Base-by-base conservation (phyloP, 805 yeast species). In the Cyberlindnera misumaiensis region DNA sequence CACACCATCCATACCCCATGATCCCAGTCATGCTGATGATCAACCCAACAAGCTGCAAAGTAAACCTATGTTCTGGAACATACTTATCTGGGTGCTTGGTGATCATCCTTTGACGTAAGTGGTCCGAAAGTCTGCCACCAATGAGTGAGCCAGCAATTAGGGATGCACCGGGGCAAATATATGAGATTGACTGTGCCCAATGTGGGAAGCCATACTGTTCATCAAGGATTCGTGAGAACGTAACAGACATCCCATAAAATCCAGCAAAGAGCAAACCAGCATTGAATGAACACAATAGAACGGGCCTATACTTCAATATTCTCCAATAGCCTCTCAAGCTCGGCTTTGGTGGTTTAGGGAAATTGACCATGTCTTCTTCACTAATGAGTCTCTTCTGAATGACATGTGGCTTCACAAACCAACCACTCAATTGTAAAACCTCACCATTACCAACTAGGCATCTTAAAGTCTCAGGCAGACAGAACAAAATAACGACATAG, bases 391-490 rank as follows among this genome's bases (percentile, higher is more conserved):
- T 57, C 20, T 38, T 40, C 40, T 65, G 69, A 8, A 28, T 41
- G 5, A 54, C 36, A 3, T 42, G 40, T 27, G 70, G 72, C 28
- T 38, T 52, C 2, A 64, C 56, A 17, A 63, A 29, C 49, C 54
- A 52, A 1, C 54, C 38, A 2, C 43, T 34, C 18, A 42, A 14
- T 6, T 45, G 9, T 30, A 55, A 44, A 31, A 38, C 35, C 18
- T 64, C 75, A 5, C 76, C 77, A 45, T 72, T 63, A 13, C 76
- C 76, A 36, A 80, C 85, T 30, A 75, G 75, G 30, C 67, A 65
- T 37, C 89, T 65, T 32, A 86, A 63, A 0, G 96, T 88, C 53
- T 88, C 97, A 1, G 97, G 96, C 13, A 87, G 63, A 5, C 70
- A 62, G 34, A 82, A 67, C 5, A 76, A 35, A 9, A 86, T 70